Evolutionary conservation across 1,284 basidiomycete genomes (phyloP).

Genomic region (Afroboletus lepidellus): DNA sequence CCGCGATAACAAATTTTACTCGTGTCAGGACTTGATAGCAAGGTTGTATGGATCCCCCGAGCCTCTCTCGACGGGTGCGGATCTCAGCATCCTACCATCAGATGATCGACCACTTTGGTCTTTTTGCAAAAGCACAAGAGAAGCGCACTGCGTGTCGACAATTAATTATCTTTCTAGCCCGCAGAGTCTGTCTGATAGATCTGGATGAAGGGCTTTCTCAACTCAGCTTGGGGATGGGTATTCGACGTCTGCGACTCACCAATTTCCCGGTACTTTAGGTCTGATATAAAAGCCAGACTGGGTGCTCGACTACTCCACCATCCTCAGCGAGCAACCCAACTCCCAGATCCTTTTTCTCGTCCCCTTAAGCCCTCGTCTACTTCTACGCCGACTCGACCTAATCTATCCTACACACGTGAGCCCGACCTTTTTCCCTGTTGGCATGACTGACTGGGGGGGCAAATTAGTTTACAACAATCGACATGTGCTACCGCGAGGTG

Average conservation of each 20-base stretch:
- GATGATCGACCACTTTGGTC: constrained; percentile 19
- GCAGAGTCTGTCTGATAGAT: constrained; percentile 13
- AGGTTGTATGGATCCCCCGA: constrained; percentile 17
- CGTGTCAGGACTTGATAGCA: constrained; percentile 11
- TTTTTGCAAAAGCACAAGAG: background rate
- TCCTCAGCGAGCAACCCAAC: constrained; percentile 7
- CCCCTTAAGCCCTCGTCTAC: constrained; percentile 4
- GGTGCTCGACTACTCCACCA: background rate
- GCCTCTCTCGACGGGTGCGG: constrained; percentile 9
- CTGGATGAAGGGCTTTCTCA: constrained; percentile 18
- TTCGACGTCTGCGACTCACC: constrained; percentile 3
- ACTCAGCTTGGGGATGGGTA: constrained; percentile 15
- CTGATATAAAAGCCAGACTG: constrained; percentile 22
- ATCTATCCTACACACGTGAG: constrained; percentile 28
- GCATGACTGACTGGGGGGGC: background rate
- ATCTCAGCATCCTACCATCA: constrained; percentile 28
- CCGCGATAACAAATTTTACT: constrained; percentile 21
- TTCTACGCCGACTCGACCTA: constrained; percentile 12
- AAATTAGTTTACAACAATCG: constrained; percentile 11
- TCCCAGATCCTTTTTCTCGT: background rate
- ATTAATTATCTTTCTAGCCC: constrained; percentile 23
- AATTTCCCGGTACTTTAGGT: constrained; percentile 2
- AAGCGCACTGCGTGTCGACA: constrained; percentile 11
- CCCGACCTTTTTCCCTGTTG: background rate
- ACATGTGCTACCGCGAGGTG: constrained; percentile 32